Percentiles rank a stretch among this genome's conserved stretches.
Evolutionary conservation across 164 flowering plant species (phyloP).

Genomic region (Piper betle): DNA sequence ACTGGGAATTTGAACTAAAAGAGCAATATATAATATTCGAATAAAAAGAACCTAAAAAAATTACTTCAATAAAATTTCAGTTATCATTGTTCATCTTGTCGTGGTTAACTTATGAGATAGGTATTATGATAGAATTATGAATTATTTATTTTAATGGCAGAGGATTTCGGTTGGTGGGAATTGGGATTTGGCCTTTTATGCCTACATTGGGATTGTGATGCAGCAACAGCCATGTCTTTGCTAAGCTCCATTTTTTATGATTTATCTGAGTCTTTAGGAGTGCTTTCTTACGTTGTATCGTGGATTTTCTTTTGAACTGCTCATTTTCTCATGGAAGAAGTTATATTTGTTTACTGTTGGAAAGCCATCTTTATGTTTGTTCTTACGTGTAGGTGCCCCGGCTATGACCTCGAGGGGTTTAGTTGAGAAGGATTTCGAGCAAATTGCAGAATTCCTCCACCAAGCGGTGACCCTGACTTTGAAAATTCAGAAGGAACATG

Average conservation of each 20-base stretch:
- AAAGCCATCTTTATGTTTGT: background rate
- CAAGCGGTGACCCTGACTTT: conserved; percentile 68
- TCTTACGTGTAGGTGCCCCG: conserved; percentile 58
- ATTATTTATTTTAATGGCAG: too few species aligned
- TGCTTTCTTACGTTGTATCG: background rate
- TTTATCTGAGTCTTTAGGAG: too few species aligned
- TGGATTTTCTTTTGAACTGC: background rate
- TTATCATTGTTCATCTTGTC: too few species aligned
- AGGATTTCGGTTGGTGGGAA: too few species aligned
- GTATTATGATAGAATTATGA: too few species aligned
- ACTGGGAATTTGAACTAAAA: too few species aligned
- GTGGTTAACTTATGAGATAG: too few species aligned
- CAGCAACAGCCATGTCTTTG: background rate
- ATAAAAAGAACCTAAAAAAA: too few species aligned
- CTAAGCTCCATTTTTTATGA: background rate
- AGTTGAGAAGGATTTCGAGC: conserved; percentile 96
- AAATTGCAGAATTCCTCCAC: conserved; percentile 94
- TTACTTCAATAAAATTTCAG: too few species aligned
- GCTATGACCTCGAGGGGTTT: conserved; percentile 99
- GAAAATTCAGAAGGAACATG: conserved; percentile 75
- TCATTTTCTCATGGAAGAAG: too few species aligned
- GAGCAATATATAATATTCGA: background rate
- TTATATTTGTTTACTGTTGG: too few species aligned
- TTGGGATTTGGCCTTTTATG: too few species aligned
- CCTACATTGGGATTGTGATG: background rate